Base-by-base conservation (phyloP, 192 early-diverging fungal genomes). In the Dissophora globulifera region DNA sequence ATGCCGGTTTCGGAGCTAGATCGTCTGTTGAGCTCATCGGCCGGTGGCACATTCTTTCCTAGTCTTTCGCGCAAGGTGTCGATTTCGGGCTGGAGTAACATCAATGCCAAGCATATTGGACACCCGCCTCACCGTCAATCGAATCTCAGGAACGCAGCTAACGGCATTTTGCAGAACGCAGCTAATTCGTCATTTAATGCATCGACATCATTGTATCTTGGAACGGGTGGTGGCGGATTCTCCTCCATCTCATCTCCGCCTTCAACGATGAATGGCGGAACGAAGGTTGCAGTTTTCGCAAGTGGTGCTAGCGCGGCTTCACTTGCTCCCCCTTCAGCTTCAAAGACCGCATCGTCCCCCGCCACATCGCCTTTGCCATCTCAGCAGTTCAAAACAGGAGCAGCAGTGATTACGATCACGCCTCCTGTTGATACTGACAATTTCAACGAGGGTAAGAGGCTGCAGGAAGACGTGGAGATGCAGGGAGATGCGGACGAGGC, bases 1-100 rank as follows among this genome's bases (percentile, higher is more conserved):
- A 89, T 89, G 87, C 86, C 87, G 10, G 79, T 89, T 2, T 84
- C 82, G 27, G 87, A 89, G 67, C 67, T 89, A 27, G 87, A 89
- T 62, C 82, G 80, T 43, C 78, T 89, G 25, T 79, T 84, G 80
- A 79, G 82, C 13, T 64, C 78, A 1, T 69, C 81, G 2, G 52
- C 56, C 19, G 72, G 64, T 26, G 72, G 72, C 17, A 40, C 63
- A 2, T 76, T 66, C 31, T 76, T 67, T 52, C 72, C 72, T 7
- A 76, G 63, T 27, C 47, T 76, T n/a, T 65, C 72, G 12, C 62
- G 72, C 35, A 76, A 76, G 22, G 72, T 76, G 20, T 76, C 72
- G 10, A 76, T 76, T 35, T 62, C 72, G 16, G 72, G 72, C 32
- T 76, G 72, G 72, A 60, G 58, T 22, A 67, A 61, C n/a, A 56